phyloP scores from a whole-genome alignment of 345 rosid genomes.

The Brassica carinata region DNA sequence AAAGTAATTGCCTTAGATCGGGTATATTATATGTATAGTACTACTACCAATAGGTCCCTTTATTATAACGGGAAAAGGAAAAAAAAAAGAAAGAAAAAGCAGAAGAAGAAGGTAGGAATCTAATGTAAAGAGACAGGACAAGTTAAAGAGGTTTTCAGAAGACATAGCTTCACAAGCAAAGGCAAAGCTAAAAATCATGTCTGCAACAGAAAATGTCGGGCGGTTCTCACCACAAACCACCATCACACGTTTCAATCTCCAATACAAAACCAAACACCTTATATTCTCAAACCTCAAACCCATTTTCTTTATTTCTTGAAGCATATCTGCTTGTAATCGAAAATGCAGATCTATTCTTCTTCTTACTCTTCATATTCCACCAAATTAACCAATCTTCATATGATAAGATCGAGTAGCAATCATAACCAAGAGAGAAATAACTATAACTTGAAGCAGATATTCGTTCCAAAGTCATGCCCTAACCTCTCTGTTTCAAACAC shows the following conservation, averaged over 20 bases:
- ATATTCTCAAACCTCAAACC: slow-evolving; percentile 27
- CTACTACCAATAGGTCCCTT: background rate
- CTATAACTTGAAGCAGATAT: slow-evolving; percentile 31
- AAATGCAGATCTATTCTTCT: slow-evolving; percentile 37
- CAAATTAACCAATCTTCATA: slow-evolving; percentile 25
- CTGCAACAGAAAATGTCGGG: slow-evolving; percentile 42
- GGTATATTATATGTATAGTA: background rate
- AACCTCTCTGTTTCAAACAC: slow-evolving; percentile 39
- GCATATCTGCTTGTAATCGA: slow-evolving; percentile 18
- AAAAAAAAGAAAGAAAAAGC: background rate
- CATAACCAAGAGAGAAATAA: slow-evolving; percentile 31
- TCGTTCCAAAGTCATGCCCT: slow-evolving; percentile 33
- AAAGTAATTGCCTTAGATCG: slow-evolving; percentile 5
- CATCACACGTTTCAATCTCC: slow-evolving; percentile 30
- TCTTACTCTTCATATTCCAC: slow-evolving; percentile 24
- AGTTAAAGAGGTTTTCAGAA: slow-evolving; percentile 32
- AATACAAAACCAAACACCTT: slow-evolving; percentile 9
- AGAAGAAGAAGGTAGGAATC: slow-evolving; percentile 39
- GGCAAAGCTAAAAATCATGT: slow-evolving; percentile 39
- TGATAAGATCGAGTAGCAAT: slow-evolving; percentile 24
- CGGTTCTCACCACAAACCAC: slow-evolving; percentile 29
- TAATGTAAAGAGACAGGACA: slow-evolving; percentile 26
- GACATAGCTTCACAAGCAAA: slow-evolving; percentile 42
- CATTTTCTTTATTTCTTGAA: background rate
- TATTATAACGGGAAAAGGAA: background rate